Conservation (phyloP, 2,329 filamentous ascomycete species). For the Colletotrichum brevisporum region DNA sequence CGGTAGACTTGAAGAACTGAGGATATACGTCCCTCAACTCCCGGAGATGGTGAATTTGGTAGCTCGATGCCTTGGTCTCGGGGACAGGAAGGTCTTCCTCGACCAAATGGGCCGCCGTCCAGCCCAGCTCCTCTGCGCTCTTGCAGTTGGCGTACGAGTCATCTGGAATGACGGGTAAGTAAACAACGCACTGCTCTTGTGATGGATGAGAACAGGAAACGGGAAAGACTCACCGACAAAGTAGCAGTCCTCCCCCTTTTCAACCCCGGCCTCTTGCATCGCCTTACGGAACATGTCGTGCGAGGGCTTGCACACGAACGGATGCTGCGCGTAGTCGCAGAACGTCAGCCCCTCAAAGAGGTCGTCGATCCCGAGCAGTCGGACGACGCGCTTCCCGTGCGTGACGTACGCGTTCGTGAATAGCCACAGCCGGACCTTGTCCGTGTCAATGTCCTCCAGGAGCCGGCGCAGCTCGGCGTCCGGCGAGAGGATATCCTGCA, state of each 20-base stretch:
- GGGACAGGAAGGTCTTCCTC: slow-evolving; percentile 80
- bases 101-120: slow-evolving; percentile 88
- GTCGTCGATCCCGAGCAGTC: slow-evolving; percentile 86
- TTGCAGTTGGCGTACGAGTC: slow-evolving; percentile 89
- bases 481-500: slow-evolving; percentile 88
- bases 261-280: slow-evolving; percentile 85
- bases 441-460: slow-evolving; percentile 84
- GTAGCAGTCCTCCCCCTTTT: slow-evolving; percentile 80
- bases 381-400: slow-evolving; percentile 86
- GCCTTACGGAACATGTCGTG: slow-evolving; percentile 88
- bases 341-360: slow-evolving; percentile 95
- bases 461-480: slow-evolving; percentile 81
- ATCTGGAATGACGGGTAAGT: slow-evolving; percentile 64
- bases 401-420: slow-evolving; percentile 97
- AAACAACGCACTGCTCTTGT: too few relatives aligned
- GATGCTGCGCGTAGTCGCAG: slow-evolving; percentile 85
- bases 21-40: slow-evolving; percentile 85
- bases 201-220: too few relatives aligned
- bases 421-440: slow-evolving; percentile 92
- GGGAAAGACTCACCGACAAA: slow-evolving; percentile 84
- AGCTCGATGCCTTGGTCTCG: slow-evolving; percentile 74
- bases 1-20: slow-evolving; percentile 80
- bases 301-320: slow-evolving; percentile 89
- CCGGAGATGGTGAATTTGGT: slow-evolving; percentile 81
- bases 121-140: slow-evolving; percentile 83